Conservation (phyloP, 129 eudicot species). For the Dittrichia graveolens region DNA sequence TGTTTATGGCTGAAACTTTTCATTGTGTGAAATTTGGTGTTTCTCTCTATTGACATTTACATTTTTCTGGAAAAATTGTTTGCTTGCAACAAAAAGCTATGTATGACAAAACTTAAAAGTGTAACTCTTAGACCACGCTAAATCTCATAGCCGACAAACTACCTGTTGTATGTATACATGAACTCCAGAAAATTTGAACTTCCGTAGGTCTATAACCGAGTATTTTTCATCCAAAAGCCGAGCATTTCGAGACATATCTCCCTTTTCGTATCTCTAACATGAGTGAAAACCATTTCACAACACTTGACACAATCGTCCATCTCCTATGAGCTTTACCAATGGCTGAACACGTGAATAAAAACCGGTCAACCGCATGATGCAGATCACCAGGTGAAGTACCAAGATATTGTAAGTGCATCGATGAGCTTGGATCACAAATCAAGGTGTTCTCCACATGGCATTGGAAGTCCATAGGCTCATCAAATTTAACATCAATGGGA, state of each 20-base stretch:
- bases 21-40: too few relatives aligned
- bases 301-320: constrained; percentile 65
- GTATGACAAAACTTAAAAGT: too few relatives aligned
- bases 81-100: background rate
- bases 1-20: too few relatives aligned
- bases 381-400: constrained; percentile 47
- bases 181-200: constrained; percentile 3
- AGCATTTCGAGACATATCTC: constrained; percentile 22
- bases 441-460: constrained; percentile 46
- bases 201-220: constrained; percentile 19
- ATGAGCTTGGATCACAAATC: constrained; percentile 49
- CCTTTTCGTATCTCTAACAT: constrained; percentile 35
- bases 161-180: constrained; percentile 9
- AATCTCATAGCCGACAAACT: background rate
- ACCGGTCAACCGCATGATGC: constrained; percentile 43
- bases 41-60: background rate
- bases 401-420: constrained; percentile 52
- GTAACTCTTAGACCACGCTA: background rate
- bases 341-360: constrained; percentile 42
- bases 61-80: background rate
- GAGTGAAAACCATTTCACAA: constrained; percentile 50
- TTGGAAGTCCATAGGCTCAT: constrained; percentile 44
- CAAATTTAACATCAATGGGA: constrained; percentile 41
- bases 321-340: constrained; percentile 57
- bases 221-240: constrained; percentile 15